These are phyloP conservation scores for Rubia yunnanensis DNA, from an alignment of 257 asterid genomes.

Conservation along the genomic window DNA sequence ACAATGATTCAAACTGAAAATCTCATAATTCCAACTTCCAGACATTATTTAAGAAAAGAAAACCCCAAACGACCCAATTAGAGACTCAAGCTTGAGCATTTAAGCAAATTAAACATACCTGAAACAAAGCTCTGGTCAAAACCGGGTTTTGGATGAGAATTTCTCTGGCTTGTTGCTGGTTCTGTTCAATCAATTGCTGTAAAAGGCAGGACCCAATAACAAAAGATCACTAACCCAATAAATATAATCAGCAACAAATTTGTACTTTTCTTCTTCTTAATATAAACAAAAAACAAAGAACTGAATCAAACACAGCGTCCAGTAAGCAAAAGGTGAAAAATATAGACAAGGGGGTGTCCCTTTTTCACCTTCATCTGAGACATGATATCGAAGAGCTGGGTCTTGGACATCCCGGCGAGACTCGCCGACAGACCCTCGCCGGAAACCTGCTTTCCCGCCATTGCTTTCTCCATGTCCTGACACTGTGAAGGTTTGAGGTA, in stretches of 20 bases:
- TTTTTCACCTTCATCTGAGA: constrained; percentile 75
- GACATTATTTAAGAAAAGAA: not conserved
- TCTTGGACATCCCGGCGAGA: constrained; percentile 87
- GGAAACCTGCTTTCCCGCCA: constrained; percentile 77
- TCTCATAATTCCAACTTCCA: constrained; percentile 1
- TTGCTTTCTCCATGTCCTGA: constrained; percentile 8
- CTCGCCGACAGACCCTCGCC: constrained; percentile 60
- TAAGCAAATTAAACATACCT: constrained; percentile 37
- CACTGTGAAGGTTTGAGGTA: not conserved
- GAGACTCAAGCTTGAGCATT: not conserved
- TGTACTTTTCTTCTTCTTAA: not conserved
- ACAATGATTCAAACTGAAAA: not conserved
- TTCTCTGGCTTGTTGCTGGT: constrained; percentile 87
- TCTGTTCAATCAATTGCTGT: constrained; percentile 80
- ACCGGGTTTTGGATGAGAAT: constrained; percentile 86
- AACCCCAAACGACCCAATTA: not conserved
- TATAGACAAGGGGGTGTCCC: not conserved
- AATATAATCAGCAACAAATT: not conserved
- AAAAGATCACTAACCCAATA: not conserved
- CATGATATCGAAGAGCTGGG: constrained; percentile 84
- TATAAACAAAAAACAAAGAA: not conserved
- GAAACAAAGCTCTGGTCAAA: constrained; percentile 86
- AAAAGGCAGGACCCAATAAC: not conserved
- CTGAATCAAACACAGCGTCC: not conserved
- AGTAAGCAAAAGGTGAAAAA: not conserved